Evolutionary conservation across 257 asterid genomes (phyloP), one percentile per base, ranked within the genome.

Genomic region (Mentha longifolia): DNA sequence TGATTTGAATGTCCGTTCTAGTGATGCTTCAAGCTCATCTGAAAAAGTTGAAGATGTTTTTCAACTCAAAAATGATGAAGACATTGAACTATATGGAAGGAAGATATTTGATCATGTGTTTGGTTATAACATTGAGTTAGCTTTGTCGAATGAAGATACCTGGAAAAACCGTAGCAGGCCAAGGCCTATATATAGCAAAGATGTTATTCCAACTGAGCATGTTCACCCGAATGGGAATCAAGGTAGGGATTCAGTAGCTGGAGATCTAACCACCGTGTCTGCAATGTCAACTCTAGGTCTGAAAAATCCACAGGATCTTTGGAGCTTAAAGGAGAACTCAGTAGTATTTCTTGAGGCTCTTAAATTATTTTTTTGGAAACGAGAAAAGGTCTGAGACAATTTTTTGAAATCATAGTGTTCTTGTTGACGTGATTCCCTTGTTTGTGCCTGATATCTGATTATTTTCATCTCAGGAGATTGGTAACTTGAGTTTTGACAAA

Each of bases 61-160:
- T 76, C 95, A 78, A 50, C 81, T 76, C 63, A 90, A 78, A 76
- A 76, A 55, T 16, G 95, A 80, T 60, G 98, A 92, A 78, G 90
- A 81, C 55, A 68, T 85, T 65, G 92, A 84, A 72, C 83, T 84
- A 47, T 95, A 92, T 76, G 99, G 95, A 75, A 88, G 85, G 86
- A 90, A 89, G 84, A 84, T 95, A 79, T 95, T 83, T 54, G 97
- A 95, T 79, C 99, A 95, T 76, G 98, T 95, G 69, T 95, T 95
- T 78, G 99, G 98, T 71, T 83, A 89, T 77, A 95, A 92, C 80
- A 92, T 92, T n/a, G 97, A 95, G 78, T 73, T 81, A 74, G 98
- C 99, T 46, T 85, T 92, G 79, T 85, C 95, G 35, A 92, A 92
- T 81, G 98, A 92, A 78, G 97, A 89, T 70, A 85, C 96, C 7